Evolutionary conservation across 78 protist species (phyloP), one percentile per base, ranked within the genome.

Genomic region (Dictyostelium capitatum): DNA sequence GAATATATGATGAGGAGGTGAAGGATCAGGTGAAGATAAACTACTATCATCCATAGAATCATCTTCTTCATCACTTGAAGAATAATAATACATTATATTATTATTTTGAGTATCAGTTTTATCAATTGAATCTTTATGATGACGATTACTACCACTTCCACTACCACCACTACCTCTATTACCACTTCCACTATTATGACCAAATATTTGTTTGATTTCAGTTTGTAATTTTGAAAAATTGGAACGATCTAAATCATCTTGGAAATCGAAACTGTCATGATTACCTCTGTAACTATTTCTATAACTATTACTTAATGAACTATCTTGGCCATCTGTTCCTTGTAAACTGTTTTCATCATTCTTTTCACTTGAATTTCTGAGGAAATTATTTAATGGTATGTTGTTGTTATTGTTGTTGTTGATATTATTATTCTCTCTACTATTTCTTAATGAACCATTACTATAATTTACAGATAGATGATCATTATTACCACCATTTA

Each of bases 1-100:
- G 78, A 80, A n/a, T n/a, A 37, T 17, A 19, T 69, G 89, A 19
- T 69, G 89, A 10, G 89, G 89, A 17, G 89, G 89, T 32, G 89
- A 82, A 1, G 89, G 79, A 50, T 64, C 78, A 10, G 89, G 89
- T 47, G 89, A 82, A 6, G 89, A 74, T 48, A 74, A 82, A 28
- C 46, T 56, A 67, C 75, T 67, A 17, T 67, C 75, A 67, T 67
- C 75, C 43, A 32, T 32, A 15, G 41, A 25, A 67, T 67, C 75
- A 51, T 46, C 79, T 67, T 50, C 80, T 32, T 48, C 79, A 53
- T 82, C 79, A 69, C 15, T 57, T 67, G 25, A 32, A 17, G 28
- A 74, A 74, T 30, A 74, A 19, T 67, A 80, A 10, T 30, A 64
- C 23, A 48, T 59, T 10, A 15, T 15, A 19, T 77, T 59, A 28